Evolutionary conservation across 805 yeast genomes (phyloP).

Genomic region (Groenewaldozyma tartarivorans): DNA sequence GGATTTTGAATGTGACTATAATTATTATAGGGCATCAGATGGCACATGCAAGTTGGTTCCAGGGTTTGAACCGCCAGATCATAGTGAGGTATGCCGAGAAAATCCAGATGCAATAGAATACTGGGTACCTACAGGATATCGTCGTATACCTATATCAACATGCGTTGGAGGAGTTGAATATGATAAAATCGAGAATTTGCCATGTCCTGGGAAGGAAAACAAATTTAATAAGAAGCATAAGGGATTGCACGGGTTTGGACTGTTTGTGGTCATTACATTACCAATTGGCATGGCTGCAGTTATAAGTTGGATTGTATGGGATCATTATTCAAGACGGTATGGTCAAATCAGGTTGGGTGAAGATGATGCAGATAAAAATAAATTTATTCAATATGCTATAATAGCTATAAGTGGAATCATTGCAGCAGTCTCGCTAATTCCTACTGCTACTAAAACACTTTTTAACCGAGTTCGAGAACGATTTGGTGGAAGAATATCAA

Average conservation of each 20-base stretch:
- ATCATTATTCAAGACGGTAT: constrained; percentile 68
- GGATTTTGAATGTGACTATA: constrained; percentile 92
- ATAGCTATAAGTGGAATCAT: constrained; percentile 25
- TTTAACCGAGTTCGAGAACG: constrained; percentile 5
- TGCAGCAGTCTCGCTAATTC: constrained; percentile 18
- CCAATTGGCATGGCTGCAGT: constrained; percentile 46
- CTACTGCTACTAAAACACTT: constrained; percentile 7
- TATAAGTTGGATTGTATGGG: constrained; percentile 64
- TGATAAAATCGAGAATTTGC: constrained; percentile 51
- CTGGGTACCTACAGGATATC: constrained; percentile 86
- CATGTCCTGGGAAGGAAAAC: constrained; percentile 83
- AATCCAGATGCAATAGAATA: constrained; percentile 52
- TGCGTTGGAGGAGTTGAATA: constrained; percentile 73
- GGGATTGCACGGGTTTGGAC: constrained; percentile 45
- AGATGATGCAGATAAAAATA: constrained; percentile 28
- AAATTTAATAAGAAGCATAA: constrained; percentile 45
- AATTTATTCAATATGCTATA: constrained; percentile 16
- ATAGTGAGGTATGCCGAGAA: constrained; percentile 46
- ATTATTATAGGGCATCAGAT: constrained; percentile 57
- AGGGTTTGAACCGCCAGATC: constrained; percentile 62
- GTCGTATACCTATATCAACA: constrained; percentile 75
- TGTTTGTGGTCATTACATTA: constrained; percentile 44
- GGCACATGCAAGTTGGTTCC: constrained; percentile 81
- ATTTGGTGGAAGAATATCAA: constrained; percentile 4
- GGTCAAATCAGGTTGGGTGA: constrained; percentile 84